Evolutionary conservation across 23 red algal species (phyloP), one percentile per base, ranked within the genome.

Genomic region (Pyropia haitanensis): DNA sequence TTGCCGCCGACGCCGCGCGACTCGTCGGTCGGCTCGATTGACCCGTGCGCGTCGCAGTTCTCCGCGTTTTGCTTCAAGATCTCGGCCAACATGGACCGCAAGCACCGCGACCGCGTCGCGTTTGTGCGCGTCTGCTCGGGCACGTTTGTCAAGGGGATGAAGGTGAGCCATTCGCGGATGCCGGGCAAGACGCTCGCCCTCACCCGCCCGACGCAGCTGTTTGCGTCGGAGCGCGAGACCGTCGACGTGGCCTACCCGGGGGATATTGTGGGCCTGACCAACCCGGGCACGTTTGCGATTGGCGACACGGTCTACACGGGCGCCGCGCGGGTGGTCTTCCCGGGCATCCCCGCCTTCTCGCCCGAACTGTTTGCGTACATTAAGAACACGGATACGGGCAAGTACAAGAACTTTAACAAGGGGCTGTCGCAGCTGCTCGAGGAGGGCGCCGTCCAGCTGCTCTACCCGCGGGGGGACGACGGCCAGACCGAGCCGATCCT

Each of bases 231-330:
- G 24, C 75, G 86, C 14, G 73, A 82, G 19, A 81, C 71, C 8
- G 86, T 90, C n/a, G 77, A 90, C 12, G 77, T 77, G 29, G 86
- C 86, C 9, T 90, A 70, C 79, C 75, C 86, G n/a, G 86, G 86
- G 18, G 86, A 90, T 69, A 72, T 90, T 1, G 79, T 90, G 27
- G 86, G 86, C 5, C 68, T 90, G 21, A 76, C 74, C 65, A 90
- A 90, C 58, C 86, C 86, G 5, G 76, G 76, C 52, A 63, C 71
- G 6, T 90, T 90, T 78, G 78, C 77, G 15, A 90, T 90, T 23
- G 86, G 86, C 16, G 86, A 90, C 59, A 81, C 86, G 2, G 22
- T 90, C 24, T 90, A 78, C 53, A 55, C 60, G 14, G 61, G 63
- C 16, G n/a, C 2, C 44, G 9, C 23, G 22, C 65, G 64, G 25